Evolutionary conservation across 1,284 basidiomycete species (phyloP), one percentile per base, ranked within the genome.

Genomic region (Phlebopus sp.): DNA sequence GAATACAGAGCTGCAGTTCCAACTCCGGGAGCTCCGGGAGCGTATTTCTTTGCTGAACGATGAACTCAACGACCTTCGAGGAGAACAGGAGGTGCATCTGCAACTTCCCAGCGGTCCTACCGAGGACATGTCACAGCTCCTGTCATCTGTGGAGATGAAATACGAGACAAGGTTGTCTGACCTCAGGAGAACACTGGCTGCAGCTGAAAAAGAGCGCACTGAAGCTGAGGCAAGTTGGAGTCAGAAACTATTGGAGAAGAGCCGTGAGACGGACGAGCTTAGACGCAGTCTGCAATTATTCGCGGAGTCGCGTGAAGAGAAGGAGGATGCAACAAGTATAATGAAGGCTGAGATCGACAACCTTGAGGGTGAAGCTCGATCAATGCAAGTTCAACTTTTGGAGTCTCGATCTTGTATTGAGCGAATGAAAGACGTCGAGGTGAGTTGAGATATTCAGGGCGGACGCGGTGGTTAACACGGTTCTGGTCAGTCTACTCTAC

Each of bases 141-240:
- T 94, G n/a, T 81, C 84, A 5, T 81, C 84, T 23, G 76, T 85
- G 0, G 90, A 95, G 65, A 72, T 77, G 29, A 86, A 85, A 62
- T 86, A 90, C 55, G 90, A 93, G 59, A 66, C 77, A 2, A 87
- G 81, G 54, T 67, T 96, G 5, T 72, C 79, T 1, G 90, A 92
- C 53, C 68, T 94, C 51, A 79, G 78, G 49, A 70, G 75, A 50
- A 77, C 78, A 39, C 61, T 90, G 15, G 57, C 67, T 9, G 69
- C 70, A 15, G 63, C 79, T 18, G 90, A 92, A 66, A 79, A 76
- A 57, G 91, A 93, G 61, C 75, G 88, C 25, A 81, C 77, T 45
- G 90, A 91, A 49, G 79, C 79, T 25, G 93, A 97, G 56, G 83
- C 86, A 32, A 86, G 90, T 54, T 93, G 92, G 89, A 88, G 86